These are phyloP conservation scores for Pichia sp. DNA, from an alignment of 1,139 yeast genomes.

Conservation along the genomic window DNA sequence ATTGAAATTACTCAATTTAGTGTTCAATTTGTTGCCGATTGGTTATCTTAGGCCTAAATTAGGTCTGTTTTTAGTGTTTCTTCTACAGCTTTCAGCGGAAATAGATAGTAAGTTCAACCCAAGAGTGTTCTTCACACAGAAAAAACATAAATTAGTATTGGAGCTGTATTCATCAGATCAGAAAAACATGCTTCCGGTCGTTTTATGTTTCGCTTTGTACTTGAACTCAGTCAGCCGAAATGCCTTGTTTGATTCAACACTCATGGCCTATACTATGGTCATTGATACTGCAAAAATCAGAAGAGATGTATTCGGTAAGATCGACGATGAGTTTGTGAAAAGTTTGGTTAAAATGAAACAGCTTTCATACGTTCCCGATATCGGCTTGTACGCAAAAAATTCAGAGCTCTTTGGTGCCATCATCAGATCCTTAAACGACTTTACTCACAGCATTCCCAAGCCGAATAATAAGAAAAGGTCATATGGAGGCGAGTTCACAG, in stretches of 20 bases:
- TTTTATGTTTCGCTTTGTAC: constrained; percentile 10
- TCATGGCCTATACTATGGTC: constrained; percentile 12
- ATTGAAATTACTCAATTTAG: constrained; percentile 17
- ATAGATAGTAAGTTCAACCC: constrained; percentile 18
- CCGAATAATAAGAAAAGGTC: no score
- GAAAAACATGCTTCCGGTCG: constrained; percentile 13
- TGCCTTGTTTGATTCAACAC: constrained; percentile 16
- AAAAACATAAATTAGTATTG: constrained; percentile 18
- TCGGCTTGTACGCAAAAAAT: no score
- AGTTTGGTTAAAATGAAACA: no score
- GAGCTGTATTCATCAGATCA: constrained; percentile 19
- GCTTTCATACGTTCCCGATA: no score
- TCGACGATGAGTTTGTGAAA: constrained; percentile 8
- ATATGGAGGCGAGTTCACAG: no score
- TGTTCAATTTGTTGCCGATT: constrained; percentile 22
- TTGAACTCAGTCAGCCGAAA: constrained; percentile 8
- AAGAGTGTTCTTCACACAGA: constrained; percentile 17
- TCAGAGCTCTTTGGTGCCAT: no score
- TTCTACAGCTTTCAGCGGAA: constrained; percentile 13
- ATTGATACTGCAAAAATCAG: constrained; percentile 9
- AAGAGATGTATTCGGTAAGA: constrained; percentile 13
- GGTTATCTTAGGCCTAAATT: constrained; percentile 21
- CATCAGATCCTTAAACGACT: no score
- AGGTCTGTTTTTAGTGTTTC: constrained; percentile 15
- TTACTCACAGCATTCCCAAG: no score